These are phyloP conservation scores for Fusarium sulawesiense DNA, from an alignment of 2,329 filamentous ascomycete genomes.

Conservation along the genomic window DNA sequence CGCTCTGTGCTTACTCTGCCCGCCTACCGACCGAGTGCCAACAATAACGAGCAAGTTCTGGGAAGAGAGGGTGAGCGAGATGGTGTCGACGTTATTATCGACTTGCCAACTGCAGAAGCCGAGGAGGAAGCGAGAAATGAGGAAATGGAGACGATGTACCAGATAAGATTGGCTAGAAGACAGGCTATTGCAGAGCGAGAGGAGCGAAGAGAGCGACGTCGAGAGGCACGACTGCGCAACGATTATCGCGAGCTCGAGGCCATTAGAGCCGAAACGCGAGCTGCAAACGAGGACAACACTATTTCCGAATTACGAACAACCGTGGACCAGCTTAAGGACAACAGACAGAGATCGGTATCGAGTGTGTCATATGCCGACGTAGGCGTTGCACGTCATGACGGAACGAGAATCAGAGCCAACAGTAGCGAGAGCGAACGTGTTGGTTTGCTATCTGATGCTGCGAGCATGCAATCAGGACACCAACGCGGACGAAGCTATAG, in stretches of 20 bases:
- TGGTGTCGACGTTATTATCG: slow-evolving; percentile 90
- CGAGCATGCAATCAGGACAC: slow-evolving; percentile 65
- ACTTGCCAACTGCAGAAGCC: slow-evolving; percentile 83
- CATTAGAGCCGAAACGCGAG: slow-evolving; percentile 68
- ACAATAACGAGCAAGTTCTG: slow-evolving; percentile 82
- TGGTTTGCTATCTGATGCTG: slow-evolving; percentile 77
- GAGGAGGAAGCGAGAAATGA: slow-evolving; percentile 83
- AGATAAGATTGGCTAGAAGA: slow-evolving; percentile 83
- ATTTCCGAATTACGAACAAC: slow-evolving; percentile 68
- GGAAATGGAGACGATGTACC: slow-evolving; percentile 93
- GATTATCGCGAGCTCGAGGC: slow-evolving; percentile 77
- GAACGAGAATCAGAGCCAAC: slow-evolving; percentile 77
- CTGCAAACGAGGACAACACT: slow-evolving; percentile 59
- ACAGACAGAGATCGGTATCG: slow-evolving; percentile 75
- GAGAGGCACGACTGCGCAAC: slow-evolving; percentile 77
- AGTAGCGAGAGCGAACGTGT: slow-evolving; percentile 78
- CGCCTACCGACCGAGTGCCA: slow-evolving; percentile 79
- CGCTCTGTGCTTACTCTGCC: slow-evolving; percentile 96
- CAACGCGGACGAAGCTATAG: slow-evolving; percentile 54
- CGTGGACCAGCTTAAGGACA: slow-evolving; percentile 67
- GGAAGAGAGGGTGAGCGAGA: slow-evolving; percentile 90
- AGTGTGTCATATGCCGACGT: slow-evolving; percentile 82
- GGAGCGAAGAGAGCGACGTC: slow-evolving; percentile 74
- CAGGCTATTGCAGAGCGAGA: slow-evolving; percentile 82
- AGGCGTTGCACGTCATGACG: slow-evolving; percentile 81